phyloP scores from a whole-genome alignment of 768 basidiomycete genomes.

The Mycena pura region DNA sequence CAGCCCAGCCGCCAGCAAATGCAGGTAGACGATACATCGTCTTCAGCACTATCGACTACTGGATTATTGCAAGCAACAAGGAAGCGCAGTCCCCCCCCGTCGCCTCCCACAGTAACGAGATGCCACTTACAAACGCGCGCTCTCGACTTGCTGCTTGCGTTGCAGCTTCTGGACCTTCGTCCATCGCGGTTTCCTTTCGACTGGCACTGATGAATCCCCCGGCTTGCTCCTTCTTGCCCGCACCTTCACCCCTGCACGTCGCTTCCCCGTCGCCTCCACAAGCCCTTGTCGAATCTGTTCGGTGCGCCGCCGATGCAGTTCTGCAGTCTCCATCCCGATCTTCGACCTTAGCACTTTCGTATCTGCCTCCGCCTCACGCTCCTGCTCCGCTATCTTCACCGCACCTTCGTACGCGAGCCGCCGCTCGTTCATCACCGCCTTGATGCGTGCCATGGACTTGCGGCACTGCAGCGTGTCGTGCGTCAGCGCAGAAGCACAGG shows the following conservation, averaged over 20 bases:
- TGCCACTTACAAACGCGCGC: no score
- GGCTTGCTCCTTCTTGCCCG: neutral
- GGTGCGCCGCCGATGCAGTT: constrained; percentile 12
- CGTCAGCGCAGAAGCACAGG: constrained; percentile 4
- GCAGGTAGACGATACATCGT: no score
- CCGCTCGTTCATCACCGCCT: constrained; percentile 90
- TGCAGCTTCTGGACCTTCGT: constrained; percentile 27
- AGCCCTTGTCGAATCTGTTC: constrained; percentile 12
- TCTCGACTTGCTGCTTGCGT: constrained; percentile 15
- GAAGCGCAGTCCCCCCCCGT: no score
- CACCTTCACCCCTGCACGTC: constrained; percentile 14
- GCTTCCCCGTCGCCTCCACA: neutral
- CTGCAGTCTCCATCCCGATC: constrained; percentile 31
- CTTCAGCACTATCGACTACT: no score
- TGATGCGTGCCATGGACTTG: constrained; percentile 97
- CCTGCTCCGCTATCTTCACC: constrained; percentile 46
- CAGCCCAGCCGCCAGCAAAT: no score
- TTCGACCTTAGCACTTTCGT: constrained; percentile 38
- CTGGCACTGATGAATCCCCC: neutral
- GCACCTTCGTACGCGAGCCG: constrained; percentile 84
- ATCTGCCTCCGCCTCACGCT: constrained; percentile 26
- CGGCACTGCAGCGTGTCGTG: constrained; percentile 63
- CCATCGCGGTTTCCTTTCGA: constrained; percentile 19
- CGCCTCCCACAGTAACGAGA: no score
- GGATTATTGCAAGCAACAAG: no score